Evolutionary conservation across 345 rosid species (phyloP).

Genomic region (Lagerstroemia speciosa): DNA sequence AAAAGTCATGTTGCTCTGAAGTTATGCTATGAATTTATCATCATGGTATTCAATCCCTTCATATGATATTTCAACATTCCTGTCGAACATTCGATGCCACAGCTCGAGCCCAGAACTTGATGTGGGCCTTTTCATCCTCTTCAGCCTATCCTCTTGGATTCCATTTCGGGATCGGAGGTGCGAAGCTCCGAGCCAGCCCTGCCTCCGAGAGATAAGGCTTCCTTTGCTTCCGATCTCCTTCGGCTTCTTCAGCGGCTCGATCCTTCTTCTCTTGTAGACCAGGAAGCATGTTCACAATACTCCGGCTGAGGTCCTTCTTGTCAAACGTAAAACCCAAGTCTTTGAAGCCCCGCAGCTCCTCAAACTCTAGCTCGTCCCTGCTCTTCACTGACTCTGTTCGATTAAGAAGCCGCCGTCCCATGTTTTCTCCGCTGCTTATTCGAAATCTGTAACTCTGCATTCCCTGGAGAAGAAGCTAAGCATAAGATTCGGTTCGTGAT

Average conservation of each 20-base stretch:
- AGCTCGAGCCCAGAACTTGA: slow-evolving; percentile 18
- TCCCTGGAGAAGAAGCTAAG: slow-evolving; percentile 1
- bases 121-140: slow-evolving; percentile 14
- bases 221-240: slow-evolving; percentile 8
- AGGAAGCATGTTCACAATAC: slow-evolving; percentile 18
- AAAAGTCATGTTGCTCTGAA: too few relatives aligned
- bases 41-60: background rate
- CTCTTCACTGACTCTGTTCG: slow-evolving; percentile 13
- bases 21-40: too few relatives aligned
- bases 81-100: slow-evolving; percentile 13
- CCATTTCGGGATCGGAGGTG: slow-evolving; percentile 12
- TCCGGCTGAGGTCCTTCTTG: slow-evolving; percentile 24
- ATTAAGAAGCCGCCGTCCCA: slow-evolving; percentile 11
- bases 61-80: slow-evolving; percentile 6
- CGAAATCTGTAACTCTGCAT: background rate
- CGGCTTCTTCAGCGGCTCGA: background rate
- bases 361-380: slow-evolving; percentile 33
- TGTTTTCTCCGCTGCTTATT: slow-evolving; percentile 6
- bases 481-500: background rate
- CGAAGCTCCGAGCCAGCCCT: slow-evolving; percentile 12
- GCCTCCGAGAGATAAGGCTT: slow-evolving; percentile 29
- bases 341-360: slow-evolving; percentile 38
- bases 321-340: slow-evolving; percentile 39
- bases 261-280: slow-evolving; percentile 26
- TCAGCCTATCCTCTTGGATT: slow-evolving; percentile 2